These are phyloP conservation scores for Clarireedia sp. DNA, from an alignment of 2,329 filamentous ascomycete genomes.

Conservation along the genomic window DNA sequence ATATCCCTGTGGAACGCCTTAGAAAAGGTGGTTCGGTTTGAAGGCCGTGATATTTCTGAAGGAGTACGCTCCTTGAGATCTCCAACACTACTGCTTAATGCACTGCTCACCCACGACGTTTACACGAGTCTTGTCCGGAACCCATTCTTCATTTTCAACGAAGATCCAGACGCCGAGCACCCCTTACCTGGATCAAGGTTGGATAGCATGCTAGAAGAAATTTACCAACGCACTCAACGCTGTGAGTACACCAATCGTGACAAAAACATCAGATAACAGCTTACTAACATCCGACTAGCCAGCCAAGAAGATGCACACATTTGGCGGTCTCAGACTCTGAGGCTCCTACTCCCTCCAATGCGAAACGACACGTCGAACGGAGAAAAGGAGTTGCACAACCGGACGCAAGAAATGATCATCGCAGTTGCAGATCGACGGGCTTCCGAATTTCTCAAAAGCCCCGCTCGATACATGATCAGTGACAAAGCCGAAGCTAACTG, in stretches of 20 bases:
- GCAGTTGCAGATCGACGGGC: slow-evolving; percentile 4
- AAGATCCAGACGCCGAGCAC: background rate
- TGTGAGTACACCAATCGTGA: background rate
- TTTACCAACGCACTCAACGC: background rate
- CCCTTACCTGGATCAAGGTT: background rate
- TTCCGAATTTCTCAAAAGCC: slow-evolving; percentile 2
- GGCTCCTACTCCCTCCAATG: slow-evolving; percentile 12
- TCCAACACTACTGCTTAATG: slow-evolving; percentile 14
- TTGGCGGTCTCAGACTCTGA: slow-evolving; percentile 17
- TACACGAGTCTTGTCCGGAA: slow-evolving; percentile 9
- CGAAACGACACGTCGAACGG: background rate
- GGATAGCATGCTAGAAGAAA: background rate
- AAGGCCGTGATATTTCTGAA: slow-evolving; percentile 7
- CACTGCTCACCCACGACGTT: slow-evolving; percentile 12
- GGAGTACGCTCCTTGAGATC: slow-evolving; percentile 5
- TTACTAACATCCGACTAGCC: slow-evolving; percentile 1
- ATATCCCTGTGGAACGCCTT: background rate
- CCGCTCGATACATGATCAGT: slow-evolving; percentile 9
- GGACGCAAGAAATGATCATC: slow-evolving; percentile 5
- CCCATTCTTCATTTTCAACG: slow-evolving; percentile 12
- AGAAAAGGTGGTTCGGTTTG: background rate
- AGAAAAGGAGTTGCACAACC: background rate
- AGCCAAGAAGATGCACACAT: slow-evolving; percentile 15
- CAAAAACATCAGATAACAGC: background rate
- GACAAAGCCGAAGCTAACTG: background rate